Evolutionary conservation across 345 rosid genomes (phyloP), one percentile per base, ranked within the genome.

Genomic region (Excoecaria cochinchinensis): DNA sequence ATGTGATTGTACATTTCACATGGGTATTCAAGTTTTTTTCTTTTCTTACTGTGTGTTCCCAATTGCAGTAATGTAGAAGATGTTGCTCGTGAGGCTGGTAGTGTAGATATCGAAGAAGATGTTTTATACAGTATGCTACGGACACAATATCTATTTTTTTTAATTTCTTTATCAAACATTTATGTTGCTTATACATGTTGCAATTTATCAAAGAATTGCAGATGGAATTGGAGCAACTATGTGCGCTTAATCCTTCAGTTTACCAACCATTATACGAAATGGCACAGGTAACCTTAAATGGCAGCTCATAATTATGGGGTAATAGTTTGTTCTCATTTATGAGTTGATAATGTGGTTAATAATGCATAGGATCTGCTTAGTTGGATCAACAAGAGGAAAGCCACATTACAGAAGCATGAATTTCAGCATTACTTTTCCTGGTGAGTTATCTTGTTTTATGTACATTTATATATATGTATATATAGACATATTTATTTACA

Each of bases 1-100:
- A 39, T 61, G 39, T n/a, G n/a, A n/a, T n/a, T n/a, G n/a, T n/a
- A n/a, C 47, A 52, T 50, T 39, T 61, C 8, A 59, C 13, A 4
- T 46, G 3, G 44, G 58, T 82, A 75, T 53, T 52, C 46, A 59
- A 65, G 56, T 50, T 67, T 39, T 36, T 17, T 51, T 68, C 56
- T 58, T 17, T 59, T 69, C 64, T 70, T 69, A 39, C 46, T 52
- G 57, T 22, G 36, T 52, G 47, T 61, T 24, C 4, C 51, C 38
- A 31, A 42, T 58, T 74, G 57, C 93, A 95, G 99, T 83, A 95
- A 95, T 81, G 86, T 93, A 78, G 99, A 95, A 86, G 99, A 95
- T 81, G 86, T 93, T 78, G 86, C 96, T 76, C 96, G 99, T 79
- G 98, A 95, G 52, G 91, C 96, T 78, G 98, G 99, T 59, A 95